A percentile compares a stretch with the other conserved stretches of the same genome.
Evolutionary conservation across 768 basidiomycete genomes (phyloP).

Genomic region (Xanthoconium stramineum): DNA sequence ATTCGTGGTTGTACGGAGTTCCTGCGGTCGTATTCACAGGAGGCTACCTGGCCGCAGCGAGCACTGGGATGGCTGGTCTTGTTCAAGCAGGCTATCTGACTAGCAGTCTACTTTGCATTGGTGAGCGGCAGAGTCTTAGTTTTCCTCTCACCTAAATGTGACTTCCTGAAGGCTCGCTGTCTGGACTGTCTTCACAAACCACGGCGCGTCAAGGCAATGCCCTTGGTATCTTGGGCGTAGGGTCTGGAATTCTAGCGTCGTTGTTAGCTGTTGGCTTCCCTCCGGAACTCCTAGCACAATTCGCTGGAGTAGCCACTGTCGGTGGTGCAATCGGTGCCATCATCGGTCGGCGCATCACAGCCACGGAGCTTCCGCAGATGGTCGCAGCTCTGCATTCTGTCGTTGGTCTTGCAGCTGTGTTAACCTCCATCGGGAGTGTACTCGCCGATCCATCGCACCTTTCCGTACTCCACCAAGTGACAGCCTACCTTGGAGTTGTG

Average conservation of each 20-base stretch:
- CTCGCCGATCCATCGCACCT: conserved; percentile 67
- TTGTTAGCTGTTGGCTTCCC: conserved; percentile 82
- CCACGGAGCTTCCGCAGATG: conserved; percentile 86
- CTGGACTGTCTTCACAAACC: conserved; percentile 72
- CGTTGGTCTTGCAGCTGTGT: conserved; percentile 84
- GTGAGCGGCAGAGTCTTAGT: conserved; percentile 33
- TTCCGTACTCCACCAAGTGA: conserved; percentile 71
- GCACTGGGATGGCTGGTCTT: conserved; percentile 80
- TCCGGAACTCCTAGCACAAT: conserved; percentile 70
- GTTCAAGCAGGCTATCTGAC: conserved; percentile 87
- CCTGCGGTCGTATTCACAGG: conserved; percentile 82
- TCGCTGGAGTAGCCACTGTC: conserved; percentile 71
- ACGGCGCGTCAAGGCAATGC: conserved; percentile 88
- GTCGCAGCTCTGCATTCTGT: conserved; percentile 82
- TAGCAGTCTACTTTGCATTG: conserved; percentile 84
- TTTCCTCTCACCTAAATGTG: neutral
- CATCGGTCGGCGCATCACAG: conserved; percentile 80
- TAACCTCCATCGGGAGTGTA: conserved; percentile 83
- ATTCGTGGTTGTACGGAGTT: conserved; percentile 76
- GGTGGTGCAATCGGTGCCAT: conserved; percentile 68
- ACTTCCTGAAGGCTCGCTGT: conserved; percentile 58
- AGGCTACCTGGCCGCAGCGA: conserved; percentile 78
- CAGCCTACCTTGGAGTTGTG: conserved; percentile 82
- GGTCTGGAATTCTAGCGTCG: conserved; percentile 77
- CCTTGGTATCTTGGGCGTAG: conserved; percentile 83